Base-by-base conservation (phyloP, 108 stramenopile species). In the Chaetoceros tenuissimus region DNA sequence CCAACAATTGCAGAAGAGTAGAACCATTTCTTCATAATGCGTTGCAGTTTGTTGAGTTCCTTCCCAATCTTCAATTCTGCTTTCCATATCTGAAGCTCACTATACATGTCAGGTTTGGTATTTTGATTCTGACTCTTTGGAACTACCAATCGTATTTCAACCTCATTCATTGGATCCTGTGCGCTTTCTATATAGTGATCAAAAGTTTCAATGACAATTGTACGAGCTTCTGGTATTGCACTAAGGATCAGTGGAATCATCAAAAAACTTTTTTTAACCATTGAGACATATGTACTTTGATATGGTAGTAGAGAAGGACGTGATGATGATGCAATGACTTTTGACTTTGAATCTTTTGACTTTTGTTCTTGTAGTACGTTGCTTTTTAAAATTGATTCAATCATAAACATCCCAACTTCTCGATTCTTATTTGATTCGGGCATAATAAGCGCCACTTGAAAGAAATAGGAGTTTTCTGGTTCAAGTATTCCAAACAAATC, bases 371-470 rank as follows among this genome's bases (percentile, higher is more conserved):
- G 34, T 40, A 10, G 34, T 5, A 10, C 34, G 3, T 22, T 21
- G 3, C 3, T 25, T 17, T 23, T 51, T 51, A 40, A 13, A 34
- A 79, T 73, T 5, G 79, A 69, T 20, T 55, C 67, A 55, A 85
- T 62, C 64, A 78, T 80, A 53, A 84, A 80, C 54, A 84, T 64
- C 16, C 83, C 83, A 48, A 79, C 55, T 30, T 68, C 46, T 27
- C 64, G 55, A 64, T 87, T 87, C 21, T 69, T 48, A 22, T 66
- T 62, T 5, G 82, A 81, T 55, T 92, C 82, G 23, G 90, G 90
- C 22, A 92, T 53, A 17, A 66, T 69, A 2, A 92, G 63, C 23
- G 59, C 26, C 17, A 85, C 53, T 55, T 92, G 84, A 31, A 88
- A 40, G 54, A 76, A 88, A 58, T 86, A 84, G 21, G 62, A 45